These are phyloP conservation scores for Schoenoplectus triqueter DNA, from an alignment of 202 grass and related monocot species.

Conservation along the genomic window DNA sequence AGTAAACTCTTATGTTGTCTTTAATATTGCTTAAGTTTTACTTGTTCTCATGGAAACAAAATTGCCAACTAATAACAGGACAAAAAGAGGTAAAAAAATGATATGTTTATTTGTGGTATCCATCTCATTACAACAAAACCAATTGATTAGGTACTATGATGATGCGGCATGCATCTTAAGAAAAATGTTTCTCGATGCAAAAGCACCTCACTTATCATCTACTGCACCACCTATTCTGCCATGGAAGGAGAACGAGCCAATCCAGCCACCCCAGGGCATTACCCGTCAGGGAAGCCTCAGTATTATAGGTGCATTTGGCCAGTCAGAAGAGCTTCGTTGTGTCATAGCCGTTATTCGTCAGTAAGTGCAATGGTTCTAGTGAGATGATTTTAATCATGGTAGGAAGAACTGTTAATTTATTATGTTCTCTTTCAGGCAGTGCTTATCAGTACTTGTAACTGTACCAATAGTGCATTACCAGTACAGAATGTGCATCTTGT, in stretches of 20 bases:
- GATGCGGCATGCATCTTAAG: conserved; percentile 90
- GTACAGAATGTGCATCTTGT: neutral
- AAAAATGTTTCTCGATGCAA: conserved; percentile 96
- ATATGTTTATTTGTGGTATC: conserved; percentile 23
- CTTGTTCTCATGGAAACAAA: conserved; percentile 20
- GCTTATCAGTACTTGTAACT: no score
- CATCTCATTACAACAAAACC: conserved; percentile 26
- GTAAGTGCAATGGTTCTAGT: conserved; percentile 58
- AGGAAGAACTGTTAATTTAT: conserved; percentile 13
- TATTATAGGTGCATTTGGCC: conserved; percentile 68
- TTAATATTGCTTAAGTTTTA: conserved; percentile 38
- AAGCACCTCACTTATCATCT: conserved; percentile 91
- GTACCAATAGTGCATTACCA: no score
- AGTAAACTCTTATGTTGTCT: conserved; percentile 49
- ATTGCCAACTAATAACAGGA: conserved; percentile 6
- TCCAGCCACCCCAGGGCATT: conserved; percentile 53
- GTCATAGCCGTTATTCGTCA: conserved; percentile 95
- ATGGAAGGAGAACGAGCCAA: conserved; percentile 70
- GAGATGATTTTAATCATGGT: conserved; percentile 13
- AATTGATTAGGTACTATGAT: conserved; percentile 81
- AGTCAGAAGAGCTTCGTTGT: conserved; percentile 90
- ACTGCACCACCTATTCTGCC: conserved; percentile 81
- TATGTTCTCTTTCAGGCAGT: no score
- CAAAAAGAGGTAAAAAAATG: neutral
- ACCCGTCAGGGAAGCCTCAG: conserved; percentile 57